These are phyloP conservation scores for Hippophae gyantsensis DNA, from an alignment of 306 rosid genomes.

Conservation along the genomic window DNA sequence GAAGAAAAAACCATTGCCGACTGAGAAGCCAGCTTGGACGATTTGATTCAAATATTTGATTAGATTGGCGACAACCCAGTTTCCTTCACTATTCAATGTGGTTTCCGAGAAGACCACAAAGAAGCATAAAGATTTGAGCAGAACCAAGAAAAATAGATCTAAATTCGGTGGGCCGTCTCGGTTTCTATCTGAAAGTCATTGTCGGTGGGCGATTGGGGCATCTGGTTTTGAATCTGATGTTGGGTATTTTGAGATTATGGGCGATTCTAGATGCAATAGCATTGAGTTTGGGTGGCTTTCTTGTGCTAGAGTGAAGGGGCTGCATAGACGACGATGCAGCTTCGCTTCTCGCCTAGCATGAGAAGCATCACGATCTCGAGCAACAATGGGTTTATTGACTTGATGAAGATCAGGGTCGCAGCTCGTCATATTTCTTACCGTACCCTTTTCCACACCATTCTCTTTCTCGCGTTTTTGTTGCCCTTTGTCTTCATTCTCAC, in stretches of 20 bases:
- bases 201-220: constrained; percentile 30
- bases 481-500: constrained; percentile 98
- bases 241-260: constrained; percentile 46
- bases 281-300: constrained; percentile 24
- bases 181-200: constrained; percentile 19
- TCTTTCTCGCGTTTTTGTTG: constrained; percentile 83
- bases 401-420: constrained; percentile 99
- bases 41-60: not conserved
- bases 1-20: constrained; percentile 21
- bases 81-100: constrained; percentile 44
- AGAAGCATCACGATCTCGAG: constrained; percentile 99
- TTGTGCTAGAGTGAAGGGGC: constrained; percentile 42
- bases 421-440: constrained; percentile 99
- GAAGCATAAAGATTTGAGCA: constrained; percentile 25
- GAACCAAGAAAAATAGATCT: constrained; percentile 33
- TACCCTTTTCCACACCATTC: constrained; percentile 96
- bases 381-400: constrained; percentile 97
- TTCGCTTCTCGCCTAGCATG: constrained; percentile 99
- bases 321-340: constrained; percentile 99
- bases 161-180: constrained; percentile 10
- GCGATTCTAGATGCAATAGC: constrained; percentile 16
- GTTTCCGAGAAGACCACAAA: constrained; percentile 35
- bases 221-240: constrained; percentile 59
- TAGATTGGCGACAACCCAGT: constrained; percentile 11
- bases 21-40: constrained; percentile 23